phyloP scores from a whole-genome alignment of 2,329 filamentous ascomycete genomes.

The Fusarium mexicanum region DNA sequence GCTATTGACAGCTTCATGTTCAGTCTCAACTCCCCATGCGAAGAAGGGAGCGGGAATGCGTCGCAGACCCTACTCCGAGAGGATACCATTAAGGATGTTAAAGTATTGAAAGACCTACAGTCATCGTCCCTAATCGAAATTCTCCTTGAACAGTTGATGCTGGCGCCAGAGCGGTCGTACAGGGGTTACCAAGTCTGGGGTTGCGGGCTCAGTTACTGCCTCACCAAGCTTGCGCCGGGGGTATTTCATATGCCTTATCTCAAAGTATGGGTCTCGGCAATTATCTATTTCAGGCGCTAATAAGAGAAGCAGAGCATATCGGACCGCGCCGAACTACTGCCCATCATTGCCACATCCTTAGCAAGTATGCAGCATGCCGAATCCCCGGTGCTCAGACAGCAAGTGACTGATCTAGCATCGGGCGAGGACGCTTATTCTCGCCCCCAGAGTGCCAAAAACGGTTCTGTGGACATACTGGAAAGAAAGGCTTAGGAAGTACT shows the following conservation, averaged over 20 bases:
- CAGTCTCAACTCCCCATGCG: constrained; percentile 29
- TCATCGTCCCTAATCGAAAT: constrained; percentile 25
- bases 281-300: constrained; percentile 4
- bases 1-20: constrained; percentile 45
- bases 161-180: constrained; percentile 38
- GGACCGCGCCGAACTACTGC: constrained; percentile 41
- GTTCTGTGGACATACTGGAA: constrained; percentile 20
- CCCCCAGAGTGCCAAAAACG: not conserved
- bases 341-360: constrained; percentile 45
- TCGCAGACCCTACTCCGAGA: not conserved
- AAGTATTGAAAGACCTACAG: constrained; percentile 11
- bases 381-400: constrained; percentile 48
- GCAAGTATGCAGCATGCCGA: constrained; percentile 48
- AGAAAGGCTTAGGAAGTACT: constrained; percentile 41
- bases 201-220: constrained; percentile 28
- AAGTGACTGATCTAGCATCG: constrained; percentile 26
- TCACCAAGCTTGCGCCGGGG: constrained; percentile 47
- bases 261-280: constrained; percentile 37
- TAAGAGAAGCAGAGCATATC: constrained; percentile 36
- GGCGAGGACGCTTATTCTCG: not conserved
- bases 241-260: constrained; percentile 51
- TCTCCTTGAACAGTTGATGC: constrained; percentile 41
- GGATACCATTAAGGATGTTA: not conserved
- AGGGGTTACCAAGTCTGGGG: constrained; percentile 34
- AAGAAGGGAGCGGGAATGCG: not conserved